Evolutionary conservation across 108 stramenopile genomes (phyloP).

Genomic region (Cyclotella cryptica): DNA sequence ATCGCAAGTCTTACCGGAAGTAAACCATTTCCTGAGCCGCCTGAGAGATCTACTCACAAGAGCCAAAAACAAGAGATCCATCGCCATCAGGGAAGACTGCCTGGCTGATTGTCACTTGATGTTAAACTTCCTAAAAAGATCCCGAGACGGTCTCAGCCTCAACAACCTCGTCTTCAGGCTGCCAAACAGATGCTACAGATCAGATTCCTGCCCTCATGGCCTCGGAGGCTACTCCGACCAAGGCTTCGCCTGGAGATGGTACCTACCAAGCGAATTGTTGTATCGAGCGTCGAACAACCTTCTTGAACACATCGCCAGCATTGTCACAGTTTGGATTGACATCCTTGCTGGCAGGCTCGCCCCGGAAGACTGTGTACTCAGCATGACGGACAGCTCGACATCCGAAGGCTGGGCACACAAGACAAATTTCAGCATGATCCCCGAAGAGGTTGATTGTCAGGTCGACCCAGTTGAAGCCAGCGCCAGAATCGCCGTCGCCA

Average conservation of each 20-base stretch:
- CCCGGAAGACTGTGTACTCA: constrained; percentile 6
- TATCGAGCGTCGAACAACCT: constrained; percentile 45
- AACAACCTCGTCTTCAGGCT: constrained; percentile 17
- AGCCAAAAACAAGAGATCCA: background rate
- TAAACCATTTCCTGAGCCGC: constrained; percentile 31
- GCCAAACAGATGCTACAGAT: constrained; percentile 23
- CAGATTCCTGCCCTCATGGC: constrained; percentile 36
- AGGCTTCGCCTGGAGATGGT: constrained; percentile 34
- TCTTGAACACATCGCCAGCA: constrained; percentile 21
- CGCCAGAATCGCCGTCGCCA: constrained; percentile 1
- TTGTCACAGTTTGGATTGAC: constrained; percentile 36
- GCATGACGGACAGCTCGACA: constrained; percentile 27
- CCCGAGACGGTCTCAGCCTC: constrained; percentile 27
- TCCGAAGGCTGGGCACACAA: constrained; percentile 26
- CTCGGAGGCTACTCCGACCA: constrained; percentile 31
- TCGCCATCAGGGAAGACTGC: background rate
- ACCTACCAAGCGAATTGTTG: constrained; percentile 3
- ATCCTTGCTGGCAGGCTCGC: constrained; percentile 7
- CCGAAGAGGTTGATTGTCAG: background rate
- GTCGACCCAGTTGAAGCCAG: background rate
- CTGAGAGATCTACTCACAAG: background rate
- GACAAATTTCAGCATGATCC: constrained; percentile 8
- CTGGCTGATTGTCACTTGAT: constrained; percentile 6
- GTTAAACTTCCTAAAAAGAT: constrained; percentile 1
- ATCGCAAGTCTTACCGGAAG: constrained; percentile 2